Percentiles rank a stretch among this genome's conserved stretches.
Conservation (phyloP, 192 early-diverging fungal species). For the Pilobolus umbonatus region DNA sequence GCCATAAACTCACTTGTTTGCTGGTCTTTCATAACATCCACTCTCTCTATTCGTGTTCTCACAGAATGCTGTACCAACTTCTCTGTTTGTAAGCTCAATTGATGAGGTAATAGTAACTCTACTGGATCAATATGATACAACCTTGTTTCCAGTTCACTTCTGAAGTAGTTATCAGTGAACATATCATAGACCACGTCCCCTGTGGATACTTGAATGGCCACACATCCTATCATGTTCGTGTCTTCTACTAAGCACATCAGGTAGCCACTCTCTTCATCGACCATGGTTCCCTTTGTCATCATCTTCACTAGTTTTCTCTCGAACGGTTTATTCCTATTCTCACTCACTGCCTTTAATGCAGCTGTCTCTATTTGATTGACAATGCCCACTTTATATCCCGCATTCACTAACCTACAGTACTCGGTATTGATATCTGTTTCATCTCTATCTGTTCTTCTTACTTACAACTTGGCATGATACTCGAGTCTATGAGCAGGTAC, state of each 20-base stretch:
- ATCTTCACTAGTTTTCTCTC: slow-evolving; percentile 59
- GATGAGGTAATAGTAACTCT: slow-evolving; percentile 58
- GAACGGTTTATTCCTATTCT: slow-evolving; percentile 64
- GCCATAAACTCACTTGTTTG: slow-evolving; percentile 54
- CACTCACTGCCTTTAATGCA: slow-evolving; percentile 73
- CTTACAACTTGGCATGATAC: slow-evolving; percentile 74
- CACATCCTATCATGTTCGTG: slow-evolving; percentile 38
- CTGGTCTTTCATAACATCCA: slow-evolving; percentile 29
- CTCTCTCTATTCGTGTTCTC: slow-evolving; percentile 3
- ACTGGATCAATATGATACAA: slow-evolving; percentile 59
- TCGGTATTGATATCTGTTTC: background rate
- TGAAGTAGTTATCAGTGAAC: slow-evolving; percentile 59
- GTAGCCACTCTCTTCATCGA: slow-evolving; percentile 42
- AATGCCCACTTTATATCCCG: slow-evolving; percentile 84
- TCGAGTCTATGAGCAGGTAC: slow-evolving; percentile 74
- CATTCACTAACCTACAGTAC: slow-evolving; percentile 57
- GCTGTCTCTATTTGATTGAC: slow-evolving; percentile 83
- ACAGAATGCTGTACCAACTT: slow-evolving; percentile 39
- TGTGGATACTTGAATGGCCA: slow-evolving; percentile 60
- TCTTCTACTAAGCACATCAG: slow-evolving; percentile 53
- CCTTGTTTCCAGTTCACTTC: slow-evolving; percentile 65
- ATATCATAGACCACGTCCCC: slow-evolving; percentile 70
- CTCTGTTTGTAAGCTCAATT: slow-evolving; percentile 54
- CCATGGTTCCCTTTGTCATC: slow-evolving; percentile 62
- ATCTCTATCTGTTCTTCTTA: background rate